phyloP scores from a whole-genome alignment of 805 yeast species.

The Kluyveromyces wickerhamii region DNA sequence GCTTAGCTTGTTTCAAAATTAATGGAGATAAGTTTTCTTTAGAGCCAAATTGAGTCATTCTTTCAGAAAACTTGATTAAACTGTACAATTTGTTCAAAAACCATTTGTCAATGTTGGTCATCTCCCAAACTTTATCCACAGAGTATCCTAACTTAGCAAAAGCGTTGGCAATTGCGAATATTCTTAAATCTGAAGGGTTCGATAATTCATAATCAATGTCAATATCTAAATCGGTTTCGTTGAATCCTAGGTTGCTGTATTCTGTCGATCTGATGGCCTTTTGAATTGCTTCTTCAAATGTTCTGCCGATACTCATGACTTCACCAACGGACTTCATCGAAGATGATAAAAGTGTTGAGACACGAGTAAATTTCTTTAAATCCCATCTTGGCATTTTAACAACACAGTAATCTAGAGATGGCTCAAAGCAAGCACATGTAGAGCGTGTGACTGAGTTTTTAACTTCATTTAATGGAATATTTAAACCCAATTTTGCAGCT shows the following conservation, averaged over 20 bases:
- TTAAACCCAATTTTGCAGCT: constrained; percentile 93
- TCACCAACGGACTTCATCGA: constrained; percentile 99
- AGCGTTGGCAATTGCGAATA: constrained; percentile 95
- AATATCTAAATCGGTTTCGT: constrained; percentile 77
- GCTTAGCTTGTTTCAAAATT: constrained; percentile 79
- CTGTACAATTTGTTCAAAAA: constrained; percentile 79
- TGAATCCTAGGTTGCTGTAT: constrained; percentile 92
- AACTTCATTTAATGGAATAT: constrained; percentile 85
- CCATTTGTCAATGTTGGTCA: constrained; percentile 95
- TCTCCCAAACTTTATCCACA: constrained; percentile 83
- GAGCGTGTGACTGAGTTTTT: constrained; percentile 88
- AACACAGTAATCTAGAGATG: constrained; percentile 92
- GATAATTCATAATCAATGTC: constrained; percentile 90
- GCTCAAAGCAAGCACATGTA: constrained; percentile 95
- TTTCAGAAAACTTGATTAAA: constrained; percentile 62
- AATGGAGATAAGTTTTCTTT: constrained; percentile 51
- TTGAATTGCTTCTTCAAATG: constrained; percentile 95
- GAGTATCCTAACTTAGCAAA: constrained; percentile 70
- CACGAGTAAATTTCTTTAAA: constrained; percentile 89
- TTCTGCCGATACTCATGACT: constrained; percentile 96
- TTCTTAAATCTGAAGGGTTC: constrained; percentile 95
- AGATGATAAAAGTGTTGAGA: constrained; percentile 77
- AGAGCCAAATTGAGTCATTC: constrained; percentile 48
- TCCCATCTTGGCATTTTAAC: constrained; percentile 99
- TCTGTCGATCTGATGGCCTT: constrained; percentile 91